Conservation (phyloP, 495 filamentous ascomycete species). For the Neurospora africana region DNA sequence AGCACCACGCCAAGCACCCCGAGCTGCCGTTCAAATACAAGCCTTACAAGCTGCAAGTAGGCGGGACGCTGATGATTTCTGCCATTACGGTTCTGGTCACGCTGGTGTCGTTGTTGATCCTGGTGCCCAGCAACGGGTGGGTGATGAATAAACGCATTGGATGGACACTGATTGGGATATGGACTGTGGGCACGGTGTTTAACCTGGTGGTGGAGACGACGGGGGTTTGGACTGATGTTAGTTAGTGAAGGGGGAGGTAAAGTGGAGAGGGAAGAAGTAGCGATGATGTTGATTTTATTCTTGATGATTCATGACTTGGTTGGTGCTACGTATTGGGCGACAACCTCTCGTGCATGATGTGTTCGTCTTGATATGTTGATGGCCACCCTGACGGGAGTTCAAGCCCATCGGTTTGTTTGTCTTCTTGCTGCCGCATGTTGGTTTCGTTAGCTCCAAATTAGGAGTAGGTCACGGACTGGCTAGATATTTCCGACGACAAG, state of each 20-base stretch:
- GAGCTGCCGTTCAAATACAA: slow-evolving; percentile 38
- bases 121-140: slow-evolving; percentile 83
- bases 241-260: background rate
- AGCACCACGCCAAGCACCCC: slow-evolving; percentile 48
- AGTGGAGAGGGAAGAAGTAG: background rate
- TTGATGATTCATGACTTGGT: background rate
- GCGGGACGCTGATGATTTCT: slow-evolving; percentile 71
- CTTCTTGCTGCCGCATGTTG: background rate
- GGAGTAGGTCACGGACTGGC: background rate
- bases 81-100: slow-evolving; percentile 73
- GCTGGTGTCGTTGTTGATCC: slow-evolving; percentile 63
- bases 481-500: background rate
- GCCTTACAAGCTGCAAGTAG: slow-evolving; percentile 72
- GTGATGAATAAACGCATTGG: slow-evolving; percentile 78
- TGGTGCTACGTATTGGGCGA: background rate
- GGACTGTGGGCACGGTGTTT: slow-evolving; percentile 69
- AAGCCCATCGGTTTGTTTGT: background rate
- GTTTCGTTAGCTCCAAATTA: background rate
- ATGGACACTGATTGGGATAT: slow-evolving; percentile 70
- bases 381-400: background rate
- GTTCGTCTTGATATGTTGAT: background rate
- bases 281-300: background rate
- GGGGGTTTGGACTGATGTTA: slow-evolving; percentile 38
- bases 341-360: background rate
- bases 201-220: slow-evolving; percentile 77